Conservation (phyloP, 2,329 filamentous ascomycete genomes). For the Fusarium penzigii region DNA sequence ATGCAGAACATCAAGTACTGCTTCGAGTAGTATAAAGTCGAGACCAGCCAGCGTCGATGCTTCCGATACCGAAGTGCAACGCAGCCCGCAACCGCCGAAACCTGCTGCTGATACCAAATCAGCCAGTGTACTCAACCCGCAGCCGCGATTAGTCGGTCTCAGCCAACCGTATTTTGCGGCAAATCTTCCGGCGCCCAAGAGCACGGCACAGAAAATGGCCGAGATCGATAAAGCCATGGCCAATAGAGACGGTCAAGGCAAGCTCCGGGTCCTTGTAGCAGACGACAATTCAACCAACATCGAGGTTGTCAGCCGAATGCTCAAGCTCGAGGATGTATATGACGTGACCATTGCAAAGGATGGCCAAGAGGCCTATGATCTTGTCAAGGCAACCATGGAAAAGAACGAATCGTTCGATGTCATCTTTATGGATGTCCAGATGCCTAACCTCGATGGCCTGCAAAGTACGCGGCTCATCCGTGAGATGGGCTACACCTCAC, state of each 20-base stretch:
- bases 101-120: constrained; percentile 32
- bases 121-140: constrained; percentile 55
- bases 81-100: constrained; percentile 29
- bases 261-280: constrained; percentile 80
- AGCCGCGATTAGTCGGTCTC: constrained; percentile 79
- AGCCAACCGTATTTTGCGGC: constrained; percentile 78
- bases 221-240: constrained; percentile 66
- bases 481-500: constrained; percentile 80
- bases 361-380: constrained; percentile 83
- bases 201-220: constrained; percentile 61
- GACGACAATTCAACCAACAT: constrained; percentile 66
- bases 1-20: constrained; percentile 52
- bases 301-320: constrained; percentile 60
- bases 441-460: constrained; percentile 90
- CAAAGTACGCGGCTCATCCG: constrained; percentile 85
- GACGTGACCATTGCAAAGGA: constrained; percentile 88
- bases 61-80: constrained; percentile 39
- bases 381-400: constrained; percentile 81
- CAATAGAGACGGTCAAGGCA: constrained; percentile 58
- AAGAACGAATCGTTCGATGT: constrained; percentile 74
- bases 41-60: constrained; percentile 49
- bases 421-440: constrained; percentile 95
- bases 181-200: constrained; percentile 35
- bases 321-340: constrained; percentile 77
- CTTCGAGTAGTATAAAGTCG: constrained; percentile 55